Evolutionary conservation across 371 early-diverging fungal species (phyloP), one percentile per base, ranked within the genome.

Genomic region (Mucor indicus): DNA sequence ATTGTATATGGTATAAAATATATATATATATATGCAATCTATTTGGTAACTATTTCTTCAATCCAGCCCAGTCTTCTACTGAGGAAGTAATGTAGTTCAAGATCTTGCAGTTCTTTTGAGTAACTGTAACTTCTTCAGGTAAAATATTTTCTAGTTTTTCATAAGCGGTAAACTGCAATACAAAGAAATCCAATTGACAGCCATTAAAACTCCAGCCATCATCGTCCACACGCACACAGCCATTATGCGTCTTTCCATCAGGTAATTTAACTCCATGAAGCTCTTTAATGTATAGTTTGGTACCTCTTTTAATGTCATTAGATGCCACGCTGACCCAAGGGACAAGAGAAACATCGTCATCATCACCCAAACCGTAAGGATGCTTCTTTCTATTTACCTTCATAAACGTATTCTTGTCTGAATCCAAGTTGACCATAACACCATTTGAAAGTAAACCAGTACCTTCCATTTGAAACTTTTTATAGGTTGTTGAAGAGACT

Each of bases 151-250:
- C 25, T 16, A 61, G 32, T 24, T 48, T 36, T 4, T 45, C 20
- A 31, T 60, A 64, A 20, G 50, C 50, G 3, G 44, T 29, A 10
- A 35, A 64, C n/a, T 59, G 54, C 13, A 53, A 37, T 11, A 67
- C 65, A 44, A 68, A 77, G 44, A 72, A 71, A 50, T 77, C 77
- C 38, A 77, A 57, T 41, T 77, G 77, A 36, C 66, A 56, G 16
- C 67, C 62, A n/a, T 40, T 38, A 53, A 77, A 72, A 44, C 71
- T 70, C 77, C 77, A 77, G 61, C 69, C 66, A 53, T 77, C 67
- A 51, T 77, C 77, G 40, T 72, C 73, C 11, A 73, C 77, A 20
- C 68, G 56, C 19, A 77, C 58, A 57, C 77, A 77, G 35, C 77
- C 77, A 45, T 77, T 77, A 45, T 77, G 77, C 13, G 48, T 58